Conservation (phyloP, 176 grass and related monocot genomes). For the Cocos nucifera region DNA sequence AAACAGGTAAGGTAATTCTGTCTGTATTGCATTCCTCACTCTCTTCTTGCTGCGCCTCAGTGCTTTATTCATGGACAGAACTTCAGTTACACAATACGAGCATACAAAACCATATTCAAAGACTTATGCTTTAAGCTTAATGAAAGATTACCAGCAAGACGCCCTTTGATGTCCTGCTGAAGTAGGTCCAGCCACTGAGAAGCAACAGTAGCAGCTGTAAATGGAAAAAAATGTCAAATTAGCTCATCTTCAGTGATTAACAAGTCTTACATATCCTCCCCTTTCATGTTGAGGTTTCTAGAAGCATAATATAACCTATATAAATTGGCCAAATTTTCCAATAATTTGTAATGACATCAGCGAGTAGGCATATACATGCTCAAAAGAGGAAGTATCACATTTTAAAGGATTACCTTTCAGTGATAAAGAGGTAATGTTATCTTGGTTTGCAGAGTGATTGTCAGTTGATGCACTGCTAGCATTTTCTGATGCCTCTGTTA, state of each 20-base stretch:
- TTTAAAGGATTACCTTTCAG: slow-evolving; percentile 37
- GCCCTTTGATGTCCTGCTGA: slow-evolving; percentile 85
- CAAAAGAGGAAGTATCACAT: too few species aligned
- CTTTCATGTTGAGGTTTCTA: too few species aligned
- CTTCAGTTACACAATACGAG: too few species aligned
- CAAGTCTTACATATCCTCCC: background rate
- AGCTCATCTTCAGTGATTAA: background rate
- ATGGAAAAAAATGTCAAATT: background rate
- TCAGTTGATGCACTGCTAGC: slow-evolving; percentile 28
- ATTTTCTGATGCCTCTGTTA: slow-evolving; percentile 37
- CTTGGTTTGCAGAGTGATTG: slow-evolving; percentile 43
- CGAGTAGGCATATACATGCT: too few species aligned
- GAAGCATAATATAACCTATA: too few species aligned
- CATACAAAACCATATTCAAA: too few species aligned
- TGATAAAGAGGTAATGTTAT: slow-evolving; percentile 56
- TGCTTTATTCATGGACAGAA: slow-evolving; percentile 29
- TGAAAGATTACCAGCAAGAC: slow-evolving; percentile 69
- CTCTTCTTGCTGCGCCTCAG: slow-evolving; percentile 70
- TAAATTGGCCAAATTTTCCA: too few species aligned
- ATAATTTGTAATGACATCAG: too few species aligned
- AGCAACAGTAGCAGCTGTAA: slow-evolving; percentile 72
- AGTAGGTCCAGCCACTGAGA: slow-evolving; percentile 91
- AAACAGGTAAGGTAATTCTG: slow-evolving; percentile 75
- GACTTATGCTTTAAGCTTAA: background rate
- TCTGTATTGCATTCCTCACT: slow-evolving; percentile 67